phyloP scores from a whole-genome alignment of 805 yeast species.

The Schizosaccharomyces octosporus region DNA sequence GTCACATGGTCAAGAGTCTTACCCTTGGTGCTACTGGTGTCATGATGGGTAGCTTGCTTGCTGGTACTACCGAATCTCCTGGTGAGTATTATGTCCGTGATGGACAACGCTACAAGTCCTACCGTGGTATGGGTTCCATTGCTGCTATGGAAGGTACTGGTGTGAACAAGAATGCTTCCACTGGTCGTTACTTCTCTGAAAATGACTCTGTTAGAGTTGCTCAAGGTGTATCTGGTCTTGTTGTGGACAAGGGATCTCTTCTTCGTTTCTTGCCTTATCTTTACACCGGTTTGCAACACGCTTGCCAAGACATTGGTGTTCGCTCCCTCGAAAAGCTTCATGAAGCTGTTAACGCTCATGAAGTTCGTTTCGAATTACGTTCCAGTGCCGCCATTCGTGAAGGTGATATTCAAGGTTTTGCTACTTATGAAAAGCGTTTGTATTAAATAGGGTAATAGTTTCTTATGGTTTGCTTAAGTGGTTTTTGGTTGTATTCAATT shows the following conservation, averaged over 20 bases:
- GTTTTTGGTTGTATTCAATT: no score
- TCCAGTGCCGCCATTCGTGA: constrained; percentile 96
- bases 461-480: not conserved
- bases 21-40: constrained; percentile 92
- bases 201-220: constrained; percentile 88
- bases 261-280: constrained; percentile 84
- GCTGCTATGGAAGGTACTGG: constrained; percentile 89
- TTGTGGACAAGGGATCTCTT: constrained; percentile 87
- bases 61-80: constrained; percentile 96
- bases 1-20: constrained; percentile 89
- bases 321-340: constrained; percentile 38
- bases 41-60: constrained; percentile 98
- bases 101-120: constrained; percentile 87
- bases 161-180: constrained; percentile 79
- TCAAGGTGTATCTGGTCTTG: constrained; percentile 95
- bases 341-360: constrained; percentile 35
- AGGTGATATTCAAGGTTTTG: constrained; percentile 92
- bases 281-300: constrained; percentile 88
- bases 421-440: constrained; percentile 91
- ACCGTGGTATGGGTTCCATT: constrained; percentile 98
- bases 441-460: constrained; percentile 19
- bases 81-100: constrained; percentile 95
- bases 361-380: constrained; percentile 83
- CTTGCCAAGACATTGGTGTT: constrained; percentile 94
- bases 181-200: constrained; percentile 94